phyloP scores from a whole-genome alignment of 164 flowering plant genomes.

The Tinospora cordifolia region DNA sequence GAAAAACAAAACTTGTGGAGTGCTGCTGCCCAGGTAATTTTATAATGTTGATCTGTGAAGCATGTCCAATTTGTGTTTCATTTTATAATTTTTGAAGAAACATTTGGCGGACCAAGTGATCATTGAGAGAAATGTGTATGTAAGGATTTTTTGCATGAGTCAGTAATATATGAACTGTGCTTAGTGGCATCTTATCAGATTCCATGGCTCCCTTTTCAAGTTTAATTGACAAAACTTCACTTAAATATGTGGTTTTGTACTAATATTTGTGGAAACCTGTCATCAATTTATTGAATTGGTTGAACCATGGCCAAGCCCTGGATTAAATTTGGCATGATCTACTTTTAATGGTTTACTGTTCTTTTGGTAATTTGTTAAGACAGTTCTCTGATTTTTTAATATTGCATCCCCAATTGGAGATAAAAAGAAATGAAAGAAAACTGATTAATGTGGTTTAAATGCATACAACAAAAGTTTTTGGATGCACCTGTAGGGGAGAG shows the following conservation, averaged over 20 bases:
- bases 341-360: not conserved
- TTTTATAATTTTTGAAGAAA: not conserved
- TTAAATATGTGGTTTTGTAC: not conserved
- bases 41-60: not conserved
- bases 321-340: not conserved
- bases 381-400: not conserved
- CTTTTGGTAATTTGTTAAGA: not conserved
- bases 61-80: not conserved
- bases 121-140: not conserved
- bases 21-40: constrained; percentile 78
- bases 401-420: too few relatives aligned
- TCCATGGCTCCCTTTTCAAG: too few relatives aligned
- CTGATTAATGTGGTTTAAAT: too few relatives aligned
- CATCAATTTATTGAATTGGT: not conserved
- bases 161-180: not conserved
- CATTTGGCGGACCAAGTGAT: not conserved
- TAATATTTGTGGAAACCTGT: not conserved
- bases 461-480: too few relatives aligned
- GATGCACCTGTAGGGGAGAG: too few relatives aligned
- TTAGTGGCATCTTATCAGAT: not conserved
- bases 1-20: constrained; percentile 46
- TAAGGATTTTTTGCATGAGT: not conserved
- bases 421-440: too few relatives aligned
- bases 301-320: not conserved
- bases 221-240: not conserved